Evolutionary conservation across 768 basidiomycete genomes (phyloP).

Genomic region (Rossbeevera mucosa): DNA sequence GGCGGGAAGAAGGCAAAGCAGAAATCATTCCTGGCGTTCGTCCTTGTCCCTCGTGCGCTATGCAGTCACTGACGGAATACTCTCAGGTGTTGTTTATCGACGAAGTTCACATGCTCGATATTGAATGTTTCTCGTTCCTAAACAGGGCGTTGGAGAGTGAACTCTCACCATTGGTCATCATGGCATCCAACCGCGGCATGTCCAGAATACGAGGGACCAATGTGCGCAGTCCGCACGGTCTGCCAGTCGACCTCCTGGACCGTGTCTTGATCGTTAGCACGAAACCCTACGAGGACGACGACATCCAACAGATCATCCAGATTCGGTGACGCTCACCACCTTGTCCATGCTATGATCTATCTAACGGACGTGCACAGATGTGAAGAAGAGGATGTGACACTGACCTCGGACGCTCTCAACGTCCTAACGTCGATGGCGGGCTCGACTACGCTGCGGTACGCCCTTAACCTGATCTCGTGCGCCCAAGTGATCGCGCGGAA

Average conservation of each 20-base stretch:
- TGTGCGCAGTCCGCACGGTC: slow-evolving; percentile 89
- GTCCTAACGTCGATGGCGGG: slow-evolving; percentile 87
- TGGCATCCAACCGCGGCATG: slow-evolving; percentile 97
- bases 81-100: slow-evolving; percentile 93
- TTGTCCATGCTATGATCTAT: not conserved
- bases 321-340: slow-evolving; percentile 55
- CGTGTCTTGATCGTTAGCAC: slow-evolving; percentile 96
- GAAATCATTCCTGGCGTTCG: slow-evolving; percentile 93
- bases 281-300: slow-evolving; percentile 74
- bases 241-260: slow-evolving; percentile 92
- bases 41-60: slow-evolving; percentile 10
- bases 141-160: slow-evolving; percentile 95
- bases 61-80: not conserved
- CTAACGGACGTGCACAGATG: slow-evolving; percentile 44
- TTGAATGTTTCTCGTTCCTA: slow-evolving; percentile 98
- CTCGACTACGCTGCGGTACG: slow-evolving; percentile 89
- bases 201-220: slow-evolving; percentile 93
- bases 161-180: slow-evolving; percentile 91
- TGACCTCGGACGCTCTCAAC: slow-evolving; percentile 64
- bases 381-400: slow-evolving; percentile 91
- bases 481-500: slow-evolving; percentile 82
- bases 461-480: slow-evolving; percentile 92
- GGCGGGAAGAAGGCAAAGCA: slow-evolving; percentile 98
- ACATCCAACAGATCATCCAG: slow-evolving; percentile 87
- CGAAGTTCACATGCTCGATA: slow-evolving; percentile 99